phyloP scores from a whole-genome alignment of 345 rosid genomes.

The Zanthoxylum bungeanum region DNA sequence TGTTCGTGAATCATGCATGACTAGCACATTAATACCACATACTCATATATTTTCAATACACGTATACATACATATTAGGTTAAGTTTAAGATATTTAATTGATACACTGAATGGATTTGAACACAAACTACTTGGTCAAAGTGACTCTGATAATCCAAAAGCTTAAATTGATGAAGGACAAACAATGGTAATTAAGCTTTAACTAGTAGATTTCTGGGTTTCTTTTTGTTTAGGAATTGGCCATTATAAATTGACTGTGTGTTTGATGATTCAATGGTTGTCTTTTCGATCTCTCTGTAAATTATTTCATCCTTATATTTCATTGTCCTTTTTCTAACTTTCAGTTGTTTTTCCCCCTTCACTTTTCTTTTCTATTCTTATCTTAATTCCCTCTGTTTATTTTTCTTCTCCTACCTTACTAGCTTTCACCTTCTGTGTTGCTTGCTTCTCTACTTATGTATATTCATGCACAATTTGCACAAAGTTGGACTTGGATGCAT shows the following conservation, averaged over 20 bases:
- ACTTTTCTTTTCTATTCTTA: not conserved
- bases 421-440: not conserved
- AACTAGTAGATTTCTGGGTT: not conserved
- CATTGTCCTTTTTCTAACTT: not conserved
- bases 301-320: too few relatives aligned
- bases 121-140: not conserved
- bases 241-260: not conserved
- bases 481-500: not conserved
- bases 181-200: not conserved
- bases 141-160: not conserved
- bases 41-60: too few relatives aligned
- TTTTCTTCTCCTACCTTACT: not conserved
- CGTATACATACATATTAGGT: too few relatives aligned
- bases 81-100: too few relatives aligned
- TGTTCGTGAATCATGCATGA: too few relatives aligned
- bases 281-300: too few relatives aligned
- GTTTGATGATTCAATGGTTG: not conserved
- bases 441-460: not conserved
- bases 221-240: not conserved
- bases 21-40: too few relatives aligned
- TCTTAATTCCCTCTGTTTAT: not conserved
- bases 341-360: not conserved
- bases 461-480: not conserved
- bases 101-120: too few relatives aligned
- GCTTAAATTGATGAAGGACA: not conserved